phyloP scores from a whole-genome alignment of 2,329 filamentous ascomycete species.

The Fusarium luffae region DNA sequence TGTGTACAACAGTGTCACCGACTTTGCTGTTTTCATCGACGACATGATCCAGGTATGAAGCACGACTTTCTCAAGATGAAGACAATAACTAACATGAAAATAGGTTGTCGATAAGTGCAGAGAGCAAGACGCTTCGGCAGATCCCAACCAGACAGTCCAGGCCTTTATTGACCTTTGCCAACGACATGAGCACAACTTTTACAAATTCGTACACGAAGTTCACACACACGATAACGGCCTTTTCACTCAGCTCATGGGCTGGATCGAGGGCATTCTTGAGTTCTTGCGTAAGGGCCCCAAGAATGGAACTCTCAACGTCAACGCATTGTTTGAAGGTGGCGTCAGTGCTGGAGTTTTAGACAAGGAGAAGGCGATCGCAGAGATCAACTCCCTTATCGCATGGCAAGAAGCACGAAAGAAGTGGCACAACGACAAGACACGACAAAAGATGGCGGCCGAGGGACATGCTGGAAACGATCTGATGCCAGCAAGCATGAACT shows the following conservation, averaged over 20 bases:
- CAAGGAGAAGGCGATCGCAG: slow-evolving; percentile 75
- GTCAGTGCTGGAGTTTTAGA: slow-evolving; percentile 75
- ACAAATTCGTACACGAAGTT: slow-evolving; percentile 98
- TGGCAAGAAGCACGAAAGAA: slow-evolving; percentile 98
- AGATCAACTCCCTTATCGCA: slow-evolving; percentile 86
- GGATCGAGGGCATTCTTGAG: slow-evolving; percentile 94
- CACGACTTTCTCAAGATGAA: neutral
- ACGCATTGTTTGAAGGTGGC: slow-evolving; percentile 87
- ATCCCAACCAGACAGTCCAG: slow-evolving; percentile 98
- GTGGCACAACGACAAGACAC: slow-evolving; percentile 97
- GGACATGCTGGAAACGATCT: slow-evolving; percentile 60
- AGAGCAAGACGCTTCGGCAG: slow-evolving; percentile 85
- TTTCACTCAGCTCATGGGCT: slow-evolving; percentile 95
- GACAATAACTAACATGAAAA: slow-evolving; percentile 14
- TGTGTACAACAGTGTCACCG: slow-evolving; percentile 96
- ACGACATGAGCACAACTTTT: slow-evolving; percentile 95
- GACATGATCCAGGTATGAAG: slow-evolving; percentile 82
- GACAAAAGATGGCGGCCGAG: slow-evolving; percentile 98
- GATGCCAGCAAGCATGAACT: slow-evolving; percentile 66
- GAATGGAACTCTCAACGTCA: slow-evolving; percentile 91
- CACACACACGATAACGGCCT: slow-evolving; percentile 96
- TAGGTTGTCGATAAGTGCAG: slow-evolving; percentile 73
- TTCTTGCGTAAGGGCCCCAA: slow-evolving; percentile 89
- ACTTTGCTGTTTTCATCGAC: slow-evolving; percentile 92
- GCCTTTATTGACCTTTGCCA: slow-evolving; percentile 97